A percentile compares a stretch with the other conserved stretches of the same genome.
These are phyloP conservation scores for Volutella citrinella DNA, from an alignment of 2,329 filamentous ascomycete genomes.

Conservation along the genomic window DNA sequence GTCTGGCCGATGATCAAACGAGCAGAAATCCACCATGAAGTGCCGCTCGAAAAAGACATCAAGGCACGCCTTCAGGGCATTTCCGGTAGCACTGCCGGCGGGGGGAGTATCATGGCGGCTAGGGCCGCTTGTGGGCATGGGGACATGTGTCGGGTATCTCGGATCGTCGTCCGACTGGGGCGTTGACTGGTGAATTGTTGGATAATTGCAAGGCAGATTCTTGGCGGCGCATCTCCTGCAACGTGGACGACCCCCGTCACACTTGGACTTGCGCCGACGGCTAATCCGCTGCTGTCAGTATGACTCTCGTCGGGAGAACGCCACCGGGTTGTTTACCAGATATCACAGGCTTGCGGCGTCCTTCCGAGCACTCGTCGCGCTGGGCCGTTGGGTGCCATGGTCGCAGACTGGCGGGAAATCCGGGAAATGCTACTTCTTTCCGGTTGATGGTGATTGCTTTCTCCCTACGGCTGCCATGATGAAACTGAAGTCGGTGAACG, in stretches of 20 bases:
- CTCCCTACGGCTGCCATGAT: no score
- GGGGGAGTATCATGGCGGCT: no score
- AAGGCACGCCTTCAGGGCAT: neutral
- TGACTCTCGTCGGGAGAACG: neutral
- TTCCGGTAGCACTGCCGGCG: no score
- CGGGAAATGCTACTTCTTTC: no score
- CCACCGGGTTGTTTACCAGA: conserved; percentile 8
- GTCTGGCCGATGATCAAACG: conserved; percentile 17
- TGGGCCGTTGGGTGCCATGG: no score
- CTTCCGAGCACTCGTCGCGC: conserved; percentile 5
- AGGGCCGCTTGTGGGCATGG: no score
- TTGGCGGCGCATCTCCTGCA: conserved; percentile 3
- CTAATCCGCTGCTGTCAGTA: neutral
- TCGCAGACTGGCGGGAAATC: no score
- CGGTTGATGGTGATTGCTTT: no score
- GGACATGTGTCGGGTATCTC: neutral
- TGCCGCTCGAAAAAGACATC: conserved; percentile 17
- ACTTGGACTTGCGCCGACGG: conserved; percentile 8
- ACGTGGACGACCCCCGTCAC: conserved; percentile 4
- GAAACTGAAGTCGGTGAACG: no score
- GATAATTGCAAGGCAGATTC: conserved; percentile 1
- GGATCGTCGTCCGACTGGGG: neutral
- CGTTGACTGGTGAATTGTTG: no score
- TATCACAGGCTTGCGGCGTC: conserved; percentile 7
- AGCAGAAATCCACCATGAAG: conserved; percentile 19